Conservation (phyloP, 2,329 filamentous ascomycete species). For the Monilinia polystroma region DNA sequence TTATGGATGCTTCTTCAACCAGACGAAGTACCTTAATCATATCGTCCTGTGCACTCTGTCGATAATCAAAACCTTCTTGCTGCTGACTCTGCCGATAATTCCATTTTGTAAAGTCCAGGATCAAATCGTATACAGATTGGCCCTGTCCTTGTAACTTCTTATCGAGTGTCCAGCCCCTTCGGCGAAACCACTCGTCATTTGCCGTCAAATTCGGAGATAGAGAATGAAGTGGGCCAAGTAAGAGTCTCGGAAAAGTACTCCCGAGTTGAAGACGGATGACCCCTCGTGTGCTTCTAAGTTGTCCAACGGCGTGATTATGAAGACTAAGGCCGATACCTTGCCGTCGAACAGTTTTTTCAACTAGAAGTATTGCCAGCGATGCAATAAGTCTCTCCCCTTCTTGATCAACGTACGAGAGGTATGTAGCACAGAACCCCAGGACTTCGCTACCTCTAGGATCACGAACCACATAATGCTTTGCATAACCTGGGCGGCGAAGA, state of each 20-base stretch:
- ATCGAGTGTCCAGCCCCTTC: conserved; percentile 54
- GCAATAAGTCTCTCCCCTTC: conserved; percentile 54
- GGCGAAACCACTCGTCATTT: conserved; percentile 53
- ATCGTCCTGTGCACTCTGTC: conserved; percentile 42
- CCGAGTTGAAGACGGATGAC: conserved; percentile 57
- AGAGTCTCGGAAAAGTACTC: conserved; percentile 57
- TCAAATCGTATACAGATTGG: conserved; percentile 53
- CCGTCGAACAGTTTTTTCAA: conserved; percentile 48
- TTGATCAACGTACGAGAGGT: conserved; percentile 56
- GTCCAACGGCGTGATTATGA: conserved; percentile 51
- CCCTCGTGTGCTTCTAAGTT: conserved; percentile 51
- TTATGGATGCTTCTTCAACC: conserved; percentile 49
- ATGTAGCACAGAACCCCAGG: conserved; percentile 60
- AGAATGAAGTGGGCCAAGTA: conserved; percentile 51
- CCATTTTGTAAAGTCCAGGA: conserved; percentile 53
- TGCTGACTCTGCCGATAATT: conserved; percentile 42
- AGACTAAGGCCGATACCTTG: conserved; percentile 55
- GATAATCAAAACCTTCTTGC: conserved; percentile 45
- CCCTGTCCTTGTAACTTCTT: conserved; percentile 48
- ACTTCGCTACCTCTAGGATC: conserved; percentile 47
- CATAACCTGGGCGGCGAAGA: conserved; percentile 55
- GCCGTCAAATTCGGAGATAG: conserved; percentile 38
- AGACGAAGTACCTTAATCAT: conserved; percentile 50
- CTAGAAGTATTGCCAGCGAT: conserved; percentile 55
- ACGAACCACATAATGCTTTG: conserved; percentile 56